phyloP scores from a whole-genome alignment of 2,329 filamentous ascomycete species.

The Trichophyton mentagrophytes region DNA sequence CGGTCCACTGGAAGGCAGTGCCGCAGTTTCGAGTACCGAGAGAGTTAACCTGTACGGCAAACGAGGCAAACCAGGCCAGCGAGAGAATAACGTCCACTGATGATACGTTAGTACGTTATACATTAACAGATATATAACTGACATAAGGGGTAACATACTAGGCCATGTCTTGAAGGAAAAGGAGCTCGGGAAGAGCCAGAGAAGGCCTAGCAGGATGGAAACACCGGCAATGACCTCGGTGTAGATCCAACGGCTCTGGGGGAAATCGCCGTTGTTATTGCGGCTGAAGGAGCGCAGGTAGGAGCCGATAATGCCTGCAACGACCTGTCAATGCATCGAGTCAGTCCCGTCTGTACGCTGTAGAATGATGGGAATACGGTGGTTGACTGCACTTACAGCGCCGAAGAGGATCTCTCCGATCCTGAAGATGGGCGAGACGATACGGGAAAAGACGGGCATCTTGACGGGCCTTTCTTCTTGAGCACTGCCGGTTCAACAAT shows the following conservation, averaged over 20 bases:
- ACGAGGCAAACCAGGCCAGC: slow-evolving; percentile 56
- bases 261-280: slow-evolving; percentile 36
- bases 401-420: slow-evolving; percentile 54
- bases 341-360: not conserved
- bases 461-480: not conserved
- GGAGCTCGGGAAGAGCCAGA: slow-evolving; percentile 62
- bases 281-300: slow-evolving; percentile 45
- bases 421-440: slow-evolving; percentile 47
- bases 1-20: slow-evolving; percentile 47
- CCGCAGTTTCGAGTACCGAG: slow-evolving; percentile 41
- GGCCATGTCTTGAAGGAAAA: slow-evolving; percentile 57
- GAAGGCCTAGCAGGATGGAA: slow-evolving; percentile 53
- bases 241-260: slow-evolving; percentile 58
- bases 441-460: slow-evolving; percentile 42
- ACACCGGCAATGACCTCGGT: slow-evolving; percentile 57
- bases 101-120: not conserved
- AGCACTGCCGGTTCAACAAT: not conserved
- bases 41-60: slow-evolving; percentile 52
- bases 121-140: too few relatives aligned
- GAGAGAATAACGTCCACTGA: slow-evolving; percentile 54
- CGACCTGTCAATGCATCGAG: slow-evolving; percentile 27
- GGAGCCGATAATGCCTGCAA: slow-evolving; percentile 55
- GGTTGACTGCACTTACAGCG: slow-evolving; percentile 38
- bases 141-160: slow-evolving; percentile 18
- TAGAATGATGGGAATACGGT: too few relatives aligned